phyloP scores from a whole-genome alignment of 169 alveolate species.

The Plasmodium knowlesi region DNA sequence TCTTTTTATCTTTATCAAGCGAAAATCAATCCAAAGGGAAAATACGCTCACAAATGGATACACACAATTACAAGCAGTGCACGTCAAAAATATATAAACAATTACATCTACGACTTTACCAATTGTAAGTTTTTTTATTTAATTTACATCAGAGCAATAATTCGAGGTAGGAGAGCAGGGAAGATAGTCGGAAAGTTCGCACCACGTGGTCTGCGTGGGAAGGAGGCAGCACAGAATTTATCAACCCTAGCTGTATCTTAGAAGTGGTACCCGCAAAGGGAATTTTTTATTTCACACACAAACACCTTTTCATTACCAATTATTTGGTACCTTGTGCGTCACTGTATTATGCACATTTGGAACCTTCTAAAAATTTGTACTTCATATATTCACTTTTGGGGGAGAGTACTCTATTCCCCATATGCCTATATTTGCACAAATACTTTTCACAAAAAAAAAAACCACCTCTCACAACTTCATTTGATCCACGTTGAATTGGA shows the following conservation, averaged over 20 bases:
- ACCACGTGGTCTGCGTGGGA: neutral
- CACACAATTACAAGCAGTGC: neutral
- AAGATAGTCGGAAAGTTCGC: neutral
- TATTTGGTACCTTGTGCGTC: neutral
- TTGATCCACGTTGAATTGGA: neutral
- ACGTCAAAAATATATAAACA: slow-evolving; percentile 17
- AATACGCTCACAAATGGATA: neutral
- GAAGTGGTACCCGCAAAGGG: neutral
- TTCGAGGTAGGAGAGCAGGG: neutral
- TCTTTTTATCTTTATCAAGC: slow-evolving; percentile 34
- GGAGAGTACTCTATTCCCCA: neutral
- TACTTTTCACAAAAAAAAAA: too few relatives aligned
- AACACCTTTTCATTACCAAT: neutral
- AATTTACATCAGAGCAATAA: slow-evolving; percentile 24
- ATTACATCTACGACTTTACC: slow-evolving; percentile 50
- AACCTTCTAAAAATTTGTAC: neutral
- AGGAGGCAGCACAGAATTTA: neutral
- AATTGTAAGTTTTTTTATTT: slow-evolving; percentile 52
- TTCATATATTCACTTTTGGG: neutral
- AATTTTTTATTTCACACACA: neutral
- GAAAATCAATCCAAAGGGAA: slow-evolving; percentile 3
- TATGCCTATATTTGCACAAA: neutral
- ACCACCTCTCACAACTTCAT: neutral
- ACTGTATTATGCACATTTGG: neutral
- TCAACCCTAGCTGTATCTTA: neutral